Evolutionary conservation across 192 early-diverging fungal genomes (phyloP).

Genomic region (Obelidium mucronatum): DNA sequence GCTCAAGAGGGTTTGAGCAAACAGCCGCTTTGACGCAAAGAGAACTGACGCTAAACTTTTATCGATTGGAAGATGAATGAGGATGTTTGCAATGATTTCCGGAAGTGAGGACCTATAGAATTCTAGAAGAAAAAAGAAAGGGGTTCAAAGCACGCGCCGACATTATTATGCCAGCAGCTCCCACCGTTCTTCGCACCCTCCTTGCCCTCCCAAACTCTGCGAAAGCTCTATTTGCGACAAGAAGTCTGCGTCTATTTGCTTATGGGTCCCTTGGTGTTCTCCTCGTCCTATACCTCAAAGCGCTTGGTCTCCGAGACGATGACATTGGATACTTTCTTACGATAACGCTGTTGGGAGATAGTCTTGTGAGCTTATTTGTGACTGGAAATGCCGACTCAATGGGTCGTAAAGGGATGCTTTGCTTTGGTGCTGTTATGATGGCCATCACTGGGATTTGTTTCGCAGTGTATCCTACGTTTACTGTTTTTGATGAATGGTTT

Average conservation of each 20-base stretch:
- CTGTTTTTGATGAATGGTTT: not conserved
- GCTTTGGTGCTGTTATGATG: conserved; percentile 34
- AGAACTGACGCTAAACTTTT: no score
- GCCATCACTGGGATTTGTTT: conserved; percentile 20
- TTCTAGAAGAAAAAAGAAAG: no score
- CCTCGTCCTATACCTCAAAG: conserved; percentile 32
- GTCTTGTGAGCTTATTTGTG: conserved; percentile 26
- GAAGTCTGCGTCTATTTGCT: conserved; percentile 23
- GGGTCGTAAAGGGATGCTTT: conserved; percentile 29
- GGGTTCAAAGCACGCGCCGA: no score
- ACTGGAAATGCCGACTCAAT: conserved; percentile 29
- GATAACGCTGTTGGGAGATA: conserved; percentile 32
- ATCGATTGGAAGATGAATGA: no score
- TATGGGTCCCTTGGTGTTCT: conserved; percentile 31
- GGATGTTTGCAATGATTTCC: no score
- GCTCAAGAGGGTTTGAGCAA: no score
- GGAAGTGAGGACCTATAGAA: no score
- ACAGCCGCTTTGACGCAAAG: no score
- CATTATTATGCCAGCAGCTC: no score
- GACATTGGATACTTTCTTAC: conserved; percentile 16
- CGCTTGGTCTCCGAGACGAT: conserved; percentile 24
- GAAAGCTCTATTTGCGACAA: conserved; percentile 12
- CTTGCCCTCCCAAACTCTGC: not conserved
- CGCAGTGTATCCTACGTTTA: conserved; percentile 17
- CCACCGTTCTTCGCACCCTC: no score